phyloP scores from a whole-genome alignment of 2,329 filamentous ascomycete species.

The Pseudogymnoascus sp. region DNA sequence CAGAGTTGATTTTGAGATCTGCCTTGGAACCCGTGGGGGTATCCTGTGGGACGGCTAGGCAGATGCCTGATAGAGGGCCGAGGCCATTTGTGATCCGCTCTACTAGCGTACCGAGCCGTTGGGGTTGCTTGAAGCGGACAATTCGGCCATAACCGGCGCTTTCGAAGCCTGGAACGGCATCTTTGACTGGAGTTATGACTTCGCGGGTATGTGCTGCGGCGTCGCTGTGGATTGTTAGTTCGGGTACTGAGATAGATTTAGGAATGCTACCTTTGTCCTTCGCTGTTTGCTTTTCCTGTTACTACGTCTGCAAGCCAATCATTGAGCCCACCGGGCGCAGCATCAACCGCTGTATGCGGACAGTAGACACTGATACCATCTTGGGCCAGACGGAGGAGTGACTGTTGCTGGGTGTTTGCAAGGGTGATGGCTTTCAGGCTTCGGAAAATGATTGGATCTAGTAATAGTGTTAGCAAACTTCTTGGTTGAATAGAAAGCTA shows the following conservation, averaged over 20 bases:
- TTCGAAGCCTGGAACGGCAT: slow-evolving; percentile 21
- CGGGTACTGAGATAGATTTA: slow-evolving; percentile 20
- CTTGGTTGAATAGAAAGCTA: background rate
- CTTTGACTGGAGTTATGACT: slow-evolving; percentile 24
- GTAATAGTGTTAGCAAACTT: slow-evolving; percentile 12
- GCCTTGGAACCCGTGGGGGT: slow-evolving; percentile 15
- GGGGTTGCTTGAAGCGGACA: slow-evolving; percentile 22
- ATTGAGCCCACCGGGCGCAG: slow-evolving; percentile 74
- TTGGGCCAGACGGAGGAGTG: slow-evolving; percentile 72
- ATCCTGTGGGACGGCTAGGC: slow-evolving; percentile 26
- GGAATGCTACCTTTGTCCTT: background rate
- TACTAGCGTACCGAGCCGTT: slow-evolving; percentile 20
- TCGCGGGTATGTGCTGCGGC: slow-evolving; percentile 13
- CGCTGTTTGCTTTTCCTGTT: slow-evolving; percentile 40
- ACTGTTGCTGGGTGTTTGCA: slow-evolving; percentile 76
- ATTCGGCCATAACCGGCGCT: slow-evolving; percentile 28
- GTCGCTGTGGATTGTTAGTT: slow-evolving; percentile 11
- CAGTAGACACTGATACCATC: slow-evolving; percentile 92
- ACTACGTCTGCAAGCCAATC: slow-evolving; percentile 91
- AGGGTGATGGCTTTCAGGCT: slow-evolving; percentile 83
- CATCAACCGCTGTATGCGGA: slow-evolving; percentile 91
- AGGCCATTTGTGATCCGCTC: slow-evolving; percentile 21
- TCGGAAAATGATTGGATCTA: slow-evolving; percentile 94
- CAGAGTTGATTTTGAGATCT: slow-evolving; percentile 47
- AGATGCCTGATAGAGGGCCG: slow-evolving; percentile 17